A percentile compares a stretch with the other conserved stretches of the same genome.
Conservation (phyloP, 495 filamentous ascomycete species). For the Aspergillus olivimuriae region DNA sequence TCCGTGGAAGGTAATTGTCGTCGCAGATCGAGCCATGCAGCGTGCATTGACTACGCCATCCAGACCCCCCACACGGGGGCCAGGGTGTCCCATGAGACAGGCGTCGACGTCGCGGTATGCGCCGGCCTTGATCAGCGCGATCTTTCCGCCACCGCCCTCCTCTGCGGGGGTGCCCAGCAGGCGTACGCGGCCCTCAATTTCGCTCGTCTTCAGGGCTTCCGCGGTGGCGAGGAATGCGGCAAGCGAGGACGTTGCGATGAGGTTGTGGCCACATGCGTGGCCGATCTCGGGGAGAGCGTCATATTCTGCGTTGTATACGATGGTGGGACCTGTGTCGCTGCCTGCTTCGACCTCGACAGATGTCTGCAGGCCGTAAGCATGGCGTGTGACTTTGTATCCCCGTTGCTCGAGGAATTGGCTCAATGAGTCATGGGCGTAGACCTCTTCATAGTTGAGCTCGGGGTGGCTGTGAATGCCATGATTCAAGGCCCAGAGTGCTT, state of each 20-base stretch:
- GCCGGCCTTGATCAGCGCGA: constrained; percentile 49
- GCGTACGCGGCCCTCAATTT: constrained; percentile 43
- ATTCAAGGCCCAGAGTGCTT: not conserved
- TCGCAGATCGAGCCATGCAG: not conserved
- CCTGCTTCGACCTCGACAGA: constrained; percentile 17
- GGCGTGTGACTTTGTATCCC: constrained; percentile 4
- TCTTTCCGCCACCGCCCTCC: constrained; percentile 58
- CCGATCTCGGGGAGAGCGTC: constrained; percentile 49
- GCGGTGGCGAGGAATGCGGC: constrained; percentile 45
- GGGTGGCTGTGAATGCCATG: constrained; percentile 3
- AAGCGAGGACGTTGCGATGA: constrained; percentile 52
- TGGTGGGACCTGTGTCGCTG: constrained; percentile 13
- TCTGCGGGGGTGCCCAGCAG: constrained; percentile 60
- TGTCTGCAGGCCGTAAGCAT: constrained; percentile 23
- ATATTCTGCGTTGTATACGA: constrained; percentile 23
- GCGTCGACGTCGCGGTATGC: not conserved
- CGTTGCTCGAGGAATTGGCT: constrained; percentile 8
- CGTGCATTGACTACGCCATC: not conserved
- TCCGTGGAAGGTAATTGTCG: constrained; percentile 1
- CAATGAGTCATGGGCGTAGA: constrained; percentile 6
- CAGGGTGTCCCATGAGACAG: constrained; percentile 3
- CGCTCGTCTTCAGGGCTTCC: constrained; percentile 29
- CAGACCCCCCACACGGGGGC: not conserved
- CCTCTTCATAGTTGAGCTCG: constrained; percentile 8
- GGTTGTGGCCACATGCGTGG: constrained; percentile 58